Evolutionary conservation across 352 stramenopile genomes (phyloP).

Genomic region (Phytophthora rubi): DNA sequence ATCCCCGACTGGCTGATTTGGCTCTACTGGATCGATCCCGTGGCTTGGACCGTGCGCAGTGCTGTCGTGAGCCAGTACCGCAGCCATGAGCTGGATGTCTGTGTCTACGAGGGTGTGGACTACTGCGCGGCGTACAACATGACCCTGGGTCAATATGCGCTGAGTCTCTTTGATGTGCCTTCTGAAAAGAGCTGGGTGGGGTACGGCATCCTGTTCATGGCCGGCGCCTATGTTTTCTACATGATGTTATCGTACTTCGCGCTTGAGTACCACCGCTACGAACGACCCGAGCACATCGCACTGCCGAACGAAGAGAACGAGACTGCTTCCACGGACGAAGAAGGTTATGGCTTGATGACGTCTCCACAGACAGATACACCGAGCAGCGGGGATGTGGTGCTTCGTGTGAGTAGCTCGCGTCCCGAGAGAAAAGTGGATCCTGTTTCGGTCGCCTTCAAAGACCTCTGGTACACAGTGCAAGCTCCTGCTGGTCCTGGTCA

Average conservation of each 20-base stretch:
- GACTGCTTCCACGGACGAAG: conserved; percentile 6
- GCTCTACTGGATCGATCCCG: conserved; percentile 78
- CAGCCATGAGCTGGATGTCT: conserved; percentile 41
- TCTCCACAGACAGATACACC: conserved; percentile 27
- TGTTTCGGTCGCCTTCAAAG: conserved; percentile 60
- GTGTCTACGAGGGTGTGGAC: conserved; percentile 43
- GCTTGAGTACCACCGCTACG: conserved; percentile 70
- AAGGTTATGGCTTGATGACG: conserved; percentile 34
- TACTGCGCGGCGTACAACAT: conserved; percentile 50
- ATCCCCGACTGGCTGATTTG: conserved; percentile 69
- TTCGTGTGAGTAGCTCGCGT: conserved; percentile 33
- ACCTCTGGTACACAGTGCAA: conserved; percentile 66
- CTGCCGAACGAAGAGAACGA: conserved; percentile 34
- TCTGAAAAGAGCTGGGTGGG: conserved; percentile 51
- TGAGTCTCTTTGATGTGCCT: conserved; percentile 55
- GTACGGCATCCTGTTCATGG: conserved; percentile 56
- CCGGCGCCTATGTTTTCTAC: conserved; percentile 55
- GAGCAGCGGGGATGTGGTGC: conserved; percentile 28
- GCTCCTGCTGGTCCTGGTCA: conserved; percentile 43
- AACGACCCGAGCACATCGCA: conserved; percentile 56
- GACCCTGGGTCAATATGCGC: conserved; percentile 59
- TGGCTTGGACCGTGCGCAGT: conserved; percentile 59
- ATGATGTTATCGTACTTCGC: conserved; percentile 55
- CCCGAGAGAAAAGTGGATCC: conserved; percentile 37
- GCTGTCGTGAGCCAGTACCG: conserved; percentile 60